phyloP scores from a whole-genome alignment of 2,329 filamentous ascomycete genomes.

The Mycosphaerella arachidis region DNA sequence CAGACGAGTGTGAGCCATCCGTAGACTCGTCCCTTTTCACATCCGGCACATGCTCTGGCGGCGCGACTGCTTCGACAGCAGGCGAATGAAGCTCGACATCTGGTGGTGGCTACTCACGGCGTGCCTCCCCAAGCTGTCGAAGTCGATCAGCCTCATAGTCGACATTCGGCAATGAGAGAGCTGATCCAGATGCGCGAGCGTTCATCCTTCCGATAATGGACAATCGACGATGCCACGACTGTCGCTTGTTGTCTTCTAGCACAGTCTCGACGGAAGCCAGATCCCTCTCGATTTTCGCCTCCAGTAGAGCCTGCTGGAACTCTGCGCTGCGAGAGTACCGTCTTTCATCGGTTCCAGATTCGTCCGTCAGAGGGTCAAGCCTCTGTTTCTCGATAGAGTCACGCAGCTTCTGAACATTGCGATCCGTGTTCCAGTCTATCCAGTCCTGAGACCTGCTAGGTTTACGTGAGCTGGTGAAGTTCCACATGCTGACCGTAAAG shows the following conservation, averaged over 20 bases:
- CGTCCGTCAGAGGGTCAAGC: constrained; percentile 8
- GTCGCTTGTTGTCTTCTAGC: constrained; percentile 2
- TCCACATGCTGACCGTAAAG: not conserved
- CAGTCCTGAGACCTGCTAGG: not conserved
- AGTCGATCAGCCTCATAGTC: constrained; percentile 7
- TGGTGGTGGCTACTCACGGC: not conserved
- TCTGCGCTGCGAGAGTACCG: constrained; percentile 19
- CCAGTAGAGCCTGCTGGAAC: constrained; percentile 18
- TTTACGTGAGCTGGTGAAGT: not conserved
- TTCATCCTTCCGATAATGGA: constrained; percentile 1
- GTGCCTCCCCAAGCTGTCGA: not conserved
- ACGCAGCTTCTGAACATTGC: not conserved
- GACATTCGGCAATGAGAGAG: constrained; percentile 5
- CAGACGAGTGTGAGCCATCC: not conserved
- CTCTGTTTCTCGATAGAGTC: constrained; percentile 11
- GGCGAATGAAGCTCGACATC: not conserved
- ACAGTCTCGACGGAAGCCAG: constrained; percentile 1
- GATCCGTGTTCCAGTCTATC: not conserved
- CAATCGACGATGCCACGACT: constrained; percentile 6
- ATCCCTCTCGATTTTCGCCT: constrained; percentile 12
- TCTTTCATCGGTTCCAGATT: constrained; percentile 12
- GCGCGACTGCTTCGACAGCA: not conserved
- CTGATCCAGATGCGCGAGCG: constrained; percentile 11
- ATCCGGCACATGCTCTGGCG: not conserved
- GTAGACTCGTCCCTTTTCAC: not conserved